Evolutionary conservation across 768 basidiomycete species (phyloP).

Genomic region (Suillus cothurnatus): DNA sequence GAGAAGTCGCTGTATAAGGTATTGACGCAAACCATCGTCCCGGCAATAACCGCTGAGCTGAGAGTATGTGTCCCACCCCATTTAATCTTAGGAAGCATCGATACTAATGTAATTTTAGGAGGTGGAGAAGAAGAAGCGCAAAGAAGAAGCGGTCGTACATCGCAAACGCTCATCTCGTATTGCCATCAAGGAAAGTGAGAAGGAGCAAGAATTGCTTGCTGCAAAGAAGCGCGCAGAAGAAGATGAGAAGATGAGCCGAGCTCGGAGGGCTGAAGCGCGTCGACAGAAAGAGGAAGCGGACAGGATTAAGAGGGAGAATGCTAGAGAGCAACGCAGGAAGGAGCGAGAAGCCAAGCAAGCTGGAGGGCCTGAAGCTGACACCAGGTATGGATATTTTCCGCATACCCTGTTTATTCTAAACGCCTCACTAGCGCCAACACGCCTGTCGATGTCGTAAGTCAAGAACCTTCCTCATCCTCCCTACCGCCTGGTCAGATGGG

Average conservation of each 20-base stretch:
- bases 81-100: conserved; percentile 2
- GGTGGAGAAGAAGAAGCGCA: conserved; percentile 56
- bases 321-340: conserved; percentile 51
- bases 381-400: conserved; percentile 16
- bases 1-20: conserved; percentile 80
- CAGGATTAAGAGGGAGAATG: conserved; percentile 54
- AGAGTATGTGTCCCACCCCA: conserved; percentile 45
- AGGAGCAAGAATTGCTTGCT: conserved; percentile 66
- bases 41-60: conserved; percentile 67
- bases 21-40: conserved; percentile 67
- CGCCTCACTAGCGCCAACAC: conserved; percentile 15
- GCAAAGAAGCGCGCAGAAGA: conserved; percentile 66
- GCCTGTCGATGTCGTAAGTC: conserved; percentile 6
- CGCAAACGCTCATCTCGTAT: conserved; percentile 92
- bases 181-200: conserved; percentile 77
- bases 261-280: conserved; percentile 58
- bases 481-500: conserved; percentile 9
- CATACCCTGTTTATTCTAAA: conserved; percentile 18
- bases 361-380: conserved; percentile 14
- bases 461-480: neutral
- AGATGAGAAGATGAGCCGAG: conserved; percentile 65
- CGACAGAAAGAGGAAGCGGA: conserved; percentile 59
- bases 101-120: conserved; percentile 45
- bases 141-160: conserved; percentile 78
- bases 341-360: conserved; percentile 37